phyloP scores from a whole-genome alignment of 73 alveolate species.

The Stentor roeselii region DNA sequence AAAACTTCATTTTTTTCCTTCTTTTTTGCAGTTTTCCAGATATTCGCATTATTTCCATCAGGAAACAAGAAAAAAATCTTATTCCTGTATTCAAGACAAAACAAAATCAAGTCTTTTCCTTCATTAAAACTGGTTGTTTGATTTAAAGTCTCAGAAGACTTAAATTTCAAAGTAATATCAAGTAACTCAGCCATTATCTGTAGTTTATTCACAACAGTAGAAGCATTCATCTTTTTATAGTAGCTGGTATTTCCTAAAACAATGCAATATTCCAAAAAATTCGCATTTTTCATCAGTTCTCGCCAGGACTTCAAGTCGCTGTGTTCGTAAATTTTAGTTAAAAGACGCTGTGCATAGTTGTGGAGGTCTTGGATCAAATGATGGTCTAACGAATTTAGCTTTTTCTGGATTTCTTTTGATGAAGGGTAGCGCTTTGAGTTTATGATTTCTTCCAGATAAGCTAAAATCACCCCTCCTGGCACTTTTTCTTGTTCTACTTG shows the following conservation, averaged over 20 bases:
- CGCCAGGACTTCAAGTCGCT: background rate
- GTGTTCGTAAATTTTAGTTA: background rate
- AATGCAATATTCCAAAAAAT: background rate
- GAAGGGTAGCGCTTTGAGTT: background rate
- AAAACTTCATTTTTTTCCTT: no score
- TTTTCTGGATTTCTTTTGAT: background rate
- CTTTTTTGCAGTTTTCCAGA: background rate
- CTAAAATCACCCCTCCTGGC: slow-evolving; percentile 4
- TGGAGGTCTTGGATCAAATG: background rate
- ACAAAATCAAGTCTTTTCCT: background rate
- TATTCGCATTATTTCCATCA: background rate
- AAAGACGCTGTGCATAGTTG: background rate
- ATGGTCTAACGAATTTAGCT: background rate
- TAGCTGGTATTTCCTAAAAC: background rate
- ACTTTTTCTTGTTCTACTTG: background rate
- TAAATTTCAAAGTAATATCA: background rate
- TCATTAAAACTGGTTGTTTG: background rate
- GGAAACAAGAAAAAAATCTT: background rate
- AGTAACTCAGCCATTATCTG: background rate
- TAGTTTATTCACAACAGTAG: background rate
- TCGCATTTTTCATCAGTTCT: background rate
- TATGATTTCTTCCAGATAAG: background rate
- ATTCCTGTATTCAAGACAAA: background rate
- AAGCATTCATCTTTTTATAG: background rate
- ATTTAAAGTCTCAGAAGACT: background rate